Conservation (phyloP, 306 rosid species). For the Casuarina equisetifolia region DNA sequence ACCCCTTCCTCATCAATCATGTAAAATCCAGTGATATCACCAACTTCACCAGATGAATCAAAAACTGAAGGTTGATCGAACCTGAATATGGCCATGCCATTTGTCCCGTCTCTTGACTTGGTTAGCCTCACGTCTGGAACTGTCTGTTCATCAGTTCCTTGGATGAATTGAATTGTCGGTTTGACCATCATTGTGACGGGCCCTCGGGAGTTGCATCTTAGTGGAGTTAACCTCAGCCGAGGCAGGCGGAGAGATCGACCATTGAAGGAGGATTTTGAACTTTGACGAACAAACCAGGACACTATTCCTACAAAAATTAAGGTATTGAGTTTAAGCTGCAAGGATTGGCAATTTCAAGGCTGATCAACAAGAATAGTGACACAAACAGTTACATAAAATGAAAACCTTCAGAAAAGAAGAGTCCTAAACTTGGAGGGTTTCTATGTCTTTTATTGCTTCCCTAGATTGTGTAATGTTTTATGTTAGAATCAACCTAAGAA, state of each 20-base stretch:
- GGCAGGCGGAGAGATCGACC: conserved; percentile 55
- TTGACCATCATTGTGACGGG: conserved; percentile 56
- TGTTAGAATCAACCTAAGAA: no score
- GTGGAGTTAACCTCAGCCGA: conserved; percentile 31
- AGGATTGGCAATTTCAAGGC: neutral
- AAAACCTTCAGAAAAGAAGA: neutral
- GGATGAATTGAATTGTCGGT: conserved; percentile 91
- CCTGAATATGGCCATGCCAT: conserved; percentile 87
- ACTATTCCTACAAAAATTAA: conserved; percentile 36
- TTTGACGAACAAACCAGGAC: conserved; percentile 43
- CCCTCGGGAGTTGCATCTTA: conserved; percentile 26
- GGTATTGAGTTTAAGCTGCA: conserved; percentile 15
- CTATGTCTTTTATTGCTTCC: neutral
- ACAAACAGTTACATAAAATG: neutral
- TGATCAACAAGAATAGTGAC: neutral
- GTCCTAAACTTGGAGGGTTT: neutral
- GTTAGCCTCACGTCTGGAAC: conserved; percentile 90
- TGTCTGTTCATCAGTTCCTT: conserved; percentile 95
- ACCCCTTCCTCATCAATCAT: conserved; percentile 99
- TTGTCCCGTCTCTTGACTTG: conserved; percentile 90
- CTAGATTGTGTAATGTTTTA: neutral
- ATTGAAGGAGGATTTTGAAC: conserved; percentile 59
- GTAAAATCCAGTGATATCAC: conserved; percentile 92
- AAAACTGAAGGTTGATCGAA: conserved; percentile 95
- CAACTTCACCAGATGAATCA: conserved; percentile 92